Percentiles rank a stretch among this genome's conserved stretches.
phyloP scores from a whole-genome alignment of 345 rosid genomes.

The Euphorbia lathyris region DNA sequence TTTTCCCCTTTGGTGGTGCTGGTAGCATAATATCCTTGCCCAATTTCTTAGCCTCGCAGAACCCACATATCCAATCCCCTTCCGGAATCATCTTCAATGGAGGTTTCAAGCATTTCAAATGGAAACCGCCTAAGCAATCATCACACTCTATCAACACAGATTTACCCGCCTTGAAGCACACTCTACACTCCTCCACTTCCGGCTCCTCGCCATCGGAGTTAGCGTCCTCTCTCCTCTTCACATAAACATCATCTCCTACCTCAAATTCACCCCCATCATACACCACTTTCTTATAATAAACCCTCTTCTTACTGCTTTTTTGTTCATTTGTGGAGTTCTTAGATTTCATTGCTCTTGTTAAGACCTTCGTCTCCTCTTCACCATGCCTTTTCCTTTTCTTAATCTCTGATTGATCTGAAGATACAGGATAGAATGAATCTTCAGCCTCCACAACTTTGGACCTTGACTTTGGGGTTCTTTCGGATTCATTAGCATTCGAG shows the following conservation, averaged over 20 bases:
- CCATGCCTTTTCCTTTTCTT: constrained; percentile 39
- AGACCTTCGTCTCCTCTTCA: constrained; percentile 9
- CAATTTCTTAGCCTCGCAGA: constrained; percentile 54
- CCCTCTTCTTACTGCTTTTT: constrained; percentile 32
- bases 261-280: constrained; percentile 68
- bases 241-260: constrained; percentile 78
- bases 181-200: constrained; percentile 71
- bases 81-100: constrained; percentile 76
- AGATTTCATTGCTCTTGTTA: constrained; percentile 5
- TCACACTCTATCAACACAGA: constrained; percentile 85
- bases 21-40: constrained; percentile 54
- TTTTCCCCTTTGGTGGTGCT: constrained; percentile 61
- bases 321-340: constrained; percentile 10
- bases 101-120: constrained; percentile 81
- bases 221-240: constrained; percentile 76
- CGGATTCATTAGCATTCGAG: neutral
- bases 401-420: constrained; percentile 50
- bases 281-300: constrained; percentile 62
- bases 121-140: constrained; percentile 86
- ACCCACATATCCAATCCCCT: constrained; percentile 84
- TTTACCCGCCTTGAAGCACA: constrained; percentile 66
- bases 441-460: constrained; percentile 17
- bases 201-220: constrained; percentile 66
- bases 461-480: constrained; percentile 8
- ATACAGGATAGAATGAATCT: constrained; percentile 43